Base-by-base conservation (phyloP, 2,329 filamentous ascomycete genomes). In the Cryphonectria naterciae region DNA sequence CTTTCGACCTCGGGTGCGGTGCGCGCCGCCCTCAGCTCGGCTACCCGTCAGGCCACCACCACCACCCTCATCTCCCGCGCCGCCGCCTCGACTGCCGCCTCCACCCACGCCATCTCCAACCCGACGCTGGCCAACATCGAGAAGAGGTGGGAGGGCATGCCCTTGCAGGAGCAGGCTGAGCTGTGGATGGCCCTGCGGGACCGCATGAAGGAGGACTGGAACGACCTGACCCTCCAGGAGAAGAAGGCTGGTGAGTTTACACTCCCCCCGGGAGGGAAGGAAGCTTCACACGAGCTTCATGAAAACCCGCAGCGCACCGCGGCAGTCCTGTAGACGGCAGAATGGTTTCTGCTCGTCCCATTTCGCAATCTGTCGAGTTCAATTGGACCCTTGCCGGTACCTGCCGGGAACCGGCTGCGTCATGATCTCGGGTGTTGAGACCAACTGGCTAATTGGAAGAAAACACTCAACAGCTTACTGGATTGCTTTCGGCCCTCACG, bases 91-190 rank as follows among this genome's bases (percentile, higher is more conserved):
- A 89, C 92, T 77, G 93, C 93, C 77, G 85, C 85, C 80, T 85
- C 89, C 79, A 89, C 92, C 77, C 94, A 97, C 83, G 95, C 95
- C 81, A 97, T 99, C 85, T 97, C 95, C 80, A 98, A 98, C 87
- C 96, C 97, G 77, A 98, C 94, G 72, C 90, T 99, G 80, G 93
- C 94, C 84, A 94, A 97, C 85, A 98, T 99, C 81, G 96, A 99
- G 91, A 98, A 97, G 92, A 89, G 96, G 87, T 99, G 96, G 96
- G 96, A 99, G 87, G 89, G 87, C 75, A 95, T 98, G 93, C 95
- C 95, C 72, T 94, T 96, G 75, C 94, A 97, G 88, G 96, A 99
- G 89, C 96, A 99, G 90, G 96, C 96, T 77, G 96, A 99, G 81
- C 87, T 99, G 78, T 99, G 96, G 96, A 99, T 99, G 96, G 88